Percentiles rank a stretch among this genome's conserved stretches.
phyloP scores from a whole-genome alignment of 257 asterid genomes.

The Striga asiatica region DNA sequence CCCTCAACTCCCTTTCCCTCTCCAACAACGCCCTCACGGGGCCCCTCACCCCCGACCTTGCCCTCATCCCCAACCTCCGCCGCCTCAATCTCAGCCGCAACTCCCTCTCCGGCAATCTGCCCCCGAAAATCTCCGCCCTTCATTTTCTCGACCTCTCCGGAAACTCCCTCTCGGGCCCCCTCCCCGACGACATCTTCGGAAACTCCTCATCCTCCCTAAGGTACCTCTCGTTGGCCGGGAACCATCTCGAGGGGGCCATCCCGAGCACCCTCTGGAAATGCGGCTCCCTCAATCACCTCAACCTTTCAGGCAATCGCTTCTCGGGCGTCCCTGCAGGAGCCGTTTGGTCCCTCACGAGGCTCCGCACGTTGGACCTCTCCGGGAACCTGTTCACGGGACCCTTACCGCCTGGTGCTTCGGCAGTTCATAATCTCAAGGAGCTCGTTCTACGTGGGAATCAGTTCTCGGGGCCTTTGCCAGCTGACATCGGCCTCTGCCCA shows the following conservation, averaged over 20 bases:
- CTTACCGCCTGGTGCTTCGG: slow-evolving; percentile 41
- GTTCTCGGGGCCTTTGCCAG: slow-evolving; percentile 55
- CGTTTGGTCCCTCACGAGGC: slow-evolving; percentile 51
- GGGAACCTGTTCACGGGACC: slow-evolving; percentile 44
- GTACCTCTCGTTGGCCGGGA: slow-evolving; percentile 42
- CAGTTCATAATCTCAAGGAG: slow-evolving; percentile 58
- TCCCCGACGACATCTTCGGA: slow-evolving; percentile 35
- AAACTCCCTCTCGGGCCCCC: slow-evolving; percentile 50
- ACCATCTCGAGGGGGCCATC: slow-evolving; percentile 50
- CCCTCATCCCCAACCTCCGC: slow-evolving; percentile 34
- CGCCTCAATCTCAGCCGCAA: slow-evolving; percentile 59
- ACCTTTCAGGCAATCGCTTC: slow-evolving; percentile 59
- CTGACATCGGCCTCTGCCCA: slow-evolving; percentile 66
- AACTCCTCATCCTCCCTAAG: slow-evolving; percentile 39
- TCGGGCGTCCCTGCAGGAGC: slow-evolving; percentile 48
- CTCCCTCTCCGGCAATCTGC: slow-evolving; percentile 44
- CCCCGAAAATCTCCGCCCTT: slow-evolving; percentile 28
- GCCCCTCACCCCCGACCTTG: slow-evolving; percentile 32
- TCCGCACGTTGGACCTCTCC: slow-evolving; percentile 69
- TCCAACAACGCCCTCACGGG: slow-evolving; percentile 67
- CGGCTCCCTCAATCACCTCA: slow-evolving; percentile 40
- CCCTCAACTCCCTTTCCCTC: slow-evolving; percentile 50
- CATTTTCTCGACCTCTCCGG: slow-evolving; percentile 69
- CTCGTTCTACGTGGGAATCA: slow-evolving; percentile 39
- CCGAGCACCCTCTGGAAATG: slow-evolving; percentile 43